Conservation (phyloP, 1,284 basidiomycete genomes). For the Porphyrellus sp. region DNA sequence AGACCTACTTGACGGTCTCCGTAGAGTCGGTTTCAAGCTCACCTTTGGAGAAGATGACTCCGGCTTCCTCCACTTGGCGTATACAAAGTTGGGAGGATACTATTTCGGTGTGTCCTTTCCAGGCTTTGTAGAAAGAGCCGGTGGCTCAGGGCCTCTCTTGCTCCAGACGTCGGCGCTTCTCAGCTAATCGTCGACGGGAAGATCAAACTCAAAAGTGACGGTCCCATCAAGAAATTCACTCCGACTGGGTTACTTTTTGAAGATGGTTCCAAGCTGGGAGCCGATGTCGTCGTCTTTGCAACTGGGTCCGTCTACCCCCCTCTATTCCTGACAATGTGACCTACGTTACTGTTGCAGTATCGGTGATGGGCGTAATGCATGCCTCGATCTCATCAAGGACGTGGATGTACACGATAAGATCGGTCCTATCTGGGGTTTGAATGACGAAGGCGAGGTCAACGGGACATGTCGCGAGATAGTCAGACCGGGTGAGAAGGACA, state of each 20-base stretch:
- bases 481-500: slow-evolving; percentile 35
- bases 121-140: neutral
- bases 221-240: slow-evolving; percentile 52
- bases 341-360: slow-evolving; percentile 34
- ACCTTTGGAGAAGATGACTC: slow-evolving; percentile 53
- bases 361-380: slow-evolving; percentile 28
- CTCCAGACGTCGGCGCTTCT: slow-evolving; percentile 60
- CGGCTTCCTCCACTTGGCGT: slow-evolving; percentile 39
- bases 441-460: slow-evolving; percentile 62
- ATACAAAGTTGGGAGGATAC: slow-evolving; percentile 41
- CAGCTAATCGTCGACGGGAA: slow-evolving; percentile 65
- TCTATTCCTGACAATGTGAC: slow-evolving; percentile 17
- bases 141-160: neutral
- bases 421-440: slow-evolving; percentile 57
- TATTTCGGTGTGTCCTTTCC: slow-evolving; percentile 38
- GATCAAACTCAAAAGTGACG: slow-evolving; percentile 72
- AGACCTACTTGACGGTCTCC: slow-evolving; percentile 51
- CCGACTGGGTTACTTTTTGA: slow-evolving; percentile 59
- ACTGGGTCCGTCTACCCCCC: slow-evolving; percentile 41
- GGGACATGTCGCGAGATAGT: slow-evolving; percentile 49
- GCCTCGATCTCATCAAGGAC: slow-evolving; percentile 22
- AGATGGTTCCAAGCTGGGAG: slow-evolving; percentile 60
- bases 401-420: slow-evolving; percentile 30
- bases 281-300: slow-evolving; percentile 63
- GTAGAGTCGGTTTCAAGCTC: slow-evolving; percentile 56